These are phyloP conservation scores for Raddia distichophylla DNA, from an alignment of 176 grass and related monocot genomes.

Conservation along the genomic window DNA sequence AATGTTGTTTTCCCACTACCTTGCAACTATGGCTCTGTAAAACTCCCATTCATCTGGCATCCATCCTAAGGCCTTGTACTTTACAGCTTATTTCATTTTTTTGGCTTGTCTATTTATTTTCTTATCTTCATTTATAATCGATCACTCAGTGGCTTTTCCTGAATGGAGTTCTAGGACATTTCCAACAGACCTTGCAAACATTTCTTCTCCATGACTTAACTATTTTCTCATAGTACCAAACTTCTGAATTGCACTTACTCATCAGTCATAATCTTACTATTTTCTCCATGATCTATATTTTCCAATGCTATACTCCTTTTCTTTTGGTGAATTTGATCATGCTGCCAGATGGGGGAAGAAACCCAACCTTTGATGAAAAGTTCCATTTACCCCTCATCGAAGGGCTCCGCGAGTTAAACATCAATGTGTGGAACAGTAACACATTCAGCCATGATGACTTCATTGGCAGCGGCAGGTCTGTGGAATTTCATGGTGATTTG, in stretches of 20 bases:
- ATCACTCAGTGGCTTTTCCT: background rate
- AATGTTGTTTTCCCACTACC: background rate
- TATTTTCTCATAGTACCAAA: background rate
- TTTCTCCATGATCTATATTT: constrained; percentile 14
- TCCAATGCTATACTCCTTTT: background rate
- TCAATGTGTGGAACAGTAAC: constrained; percentile 79
- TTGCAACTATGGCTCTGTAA: background rate
- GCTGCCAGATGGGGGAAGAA: constrained; percentile 73
- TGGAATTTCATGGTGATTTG: background rate
- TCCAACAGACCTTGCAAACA: background rate
- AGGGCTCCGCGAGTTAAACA: constrained; percentile 71
- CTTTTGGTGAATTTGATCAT: constrained; percentile 35
- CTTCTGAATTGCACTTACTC: constrained; percentile 1
- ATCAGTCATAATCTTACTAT: background rate
- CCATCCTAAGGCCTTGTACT: background rate
- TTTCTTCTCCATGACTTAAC: background rate
- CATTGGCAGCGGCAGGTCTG: constrained; percentile 77
- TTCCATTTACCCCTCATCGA: constrained; percentile 83
- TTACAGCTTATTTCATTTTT: too few species aligned
- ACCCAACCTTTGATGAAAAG: constrained; percentile 82
- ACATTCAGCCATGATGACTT: constrained; percentile 71
- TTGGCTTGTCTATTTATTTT: too few species aligned
- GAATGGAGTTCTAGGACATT: background rate
- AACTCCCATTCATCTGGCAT: background rate
- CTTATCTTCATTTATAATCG: background rate